These are phyloP conservation scores for Neltuma alba DNA, from an alignment of 306 rosid genomes.

Conservation along the genomic window DNA sequence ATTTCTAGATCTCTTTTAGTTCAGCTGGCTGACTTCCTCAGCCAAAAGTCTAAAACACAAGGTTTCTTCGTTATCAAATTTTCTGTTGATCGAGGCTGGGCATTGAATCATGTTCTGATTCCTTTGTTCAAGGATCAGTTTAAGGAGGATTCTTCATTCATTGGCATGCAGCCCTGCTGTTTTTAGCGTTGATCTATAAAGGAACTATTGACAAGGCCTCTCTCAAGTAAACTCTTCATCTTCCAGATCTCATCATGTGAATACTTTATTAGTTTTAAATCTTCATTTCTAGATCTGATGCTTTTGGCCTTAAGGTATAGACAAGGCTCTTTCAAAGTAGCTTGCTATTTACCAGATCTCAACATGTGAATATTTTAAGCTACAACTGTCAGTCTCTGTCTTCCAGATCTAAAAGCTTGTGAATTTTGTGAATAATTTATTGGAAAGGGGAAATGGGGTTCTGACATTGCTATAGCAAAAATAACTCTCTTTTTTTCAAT, in stretches of 20 bases:
- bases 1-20: background rate
- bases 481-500: no score
- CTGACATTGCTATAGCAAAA: background rate
- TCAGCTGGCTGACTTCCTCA: background rate
- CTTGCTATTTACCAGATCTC: background rate
- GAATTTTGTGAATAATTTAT: background rate
- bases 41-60: background rate
- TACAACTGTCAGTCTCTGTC: background rate
- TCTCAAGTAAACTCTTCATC: background rate
- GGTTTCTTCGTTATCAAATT: slow-evolving; percentile 4
- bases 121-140: background rate
- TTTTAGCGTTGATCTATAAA: no score
- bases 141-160: background rate
- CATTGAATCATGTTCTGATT: background rate
- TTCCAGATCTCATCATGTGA: background rate
- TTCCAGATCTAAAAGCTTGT: background rate
- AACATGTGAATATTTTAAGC: background rate
- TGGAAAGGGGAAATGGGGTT: background rate
- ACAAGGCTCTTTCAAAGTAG: background rate
- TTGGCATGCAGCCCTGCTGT: background rate
- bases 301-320: background rate
- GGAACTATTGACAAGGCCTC: background rate
- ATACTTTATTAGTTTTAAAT: background rate
- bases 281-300: background rate
- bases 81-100: background rate